A percentile compares a stretch with the other conserved stretches of the same genome.
Evolutionary conservation across 805 yeast species (phyloP).

Genomic region (Debaryomyces castellii): DNA sequence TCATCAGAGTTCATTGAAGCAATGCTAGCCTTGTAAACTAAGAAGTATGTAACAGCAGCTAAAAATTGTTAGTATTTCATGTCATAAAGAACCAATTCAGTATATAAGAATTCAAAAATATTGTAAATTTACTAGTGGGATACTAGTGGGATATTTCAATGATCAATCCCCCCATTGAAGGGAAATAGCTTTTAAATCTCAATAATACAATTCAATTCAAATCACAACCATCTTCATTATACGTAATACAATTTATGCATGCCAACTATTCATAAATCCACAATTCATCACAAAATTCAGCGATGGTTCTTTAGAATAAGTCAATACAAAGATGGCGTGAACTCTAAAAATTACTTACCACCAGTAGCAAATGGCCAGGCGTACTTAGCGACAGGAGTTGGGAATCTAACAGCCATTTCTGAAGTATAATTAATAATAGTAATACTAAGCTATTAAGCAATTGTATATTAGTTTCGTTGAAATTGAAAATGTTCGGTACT

Average conservation of each 20-base stretch:
- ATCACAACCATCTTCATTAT: too few relatives aligned
- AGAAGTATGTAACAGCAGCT: constrained; percentile 65
- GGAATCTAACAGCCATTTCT: constrained; percentile 41
- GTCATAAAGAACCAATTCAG: not conserved
- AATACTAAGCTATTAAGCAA: not conserved
- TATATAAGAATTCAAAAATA: not conserved
- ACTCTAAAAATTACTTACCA: constrained; percentile 47
- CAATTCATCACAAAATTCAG: not conserved
- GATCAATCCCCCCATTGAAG: not conserved
- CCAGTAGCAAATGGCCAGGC: constrained; percentile 90
- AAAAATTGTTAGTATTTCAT: constrained; percentile 20
- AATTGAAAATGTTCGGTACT: constrained; percentile 10
- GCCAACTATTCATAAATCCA: not conserved
- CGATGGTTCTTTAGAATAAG: not conserved
- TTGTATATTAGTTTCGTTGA: constrained; percentile 1
- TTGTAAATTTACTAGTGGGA: not conserved
- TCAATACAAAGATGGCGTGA: not conserved
- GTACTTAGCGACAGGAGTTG: constrained; percentile 60
- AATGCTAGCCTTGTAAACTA: constrained; percentile 65
- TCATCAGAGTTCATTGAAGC: constrained; percentile 73
- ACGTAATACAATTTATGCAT: too few relatives aligned
- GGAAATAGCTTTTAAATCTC: not conserved
- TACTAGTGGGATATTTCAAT: too few relatives aligned
- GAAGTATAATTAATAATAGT: not conserved
- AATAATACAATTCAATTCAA: not conserved